Evolutionary conservation across 495 filamentous ascomycete genomes (phyloP).

Genomic region (Penicillium antarcticum): DNA sequence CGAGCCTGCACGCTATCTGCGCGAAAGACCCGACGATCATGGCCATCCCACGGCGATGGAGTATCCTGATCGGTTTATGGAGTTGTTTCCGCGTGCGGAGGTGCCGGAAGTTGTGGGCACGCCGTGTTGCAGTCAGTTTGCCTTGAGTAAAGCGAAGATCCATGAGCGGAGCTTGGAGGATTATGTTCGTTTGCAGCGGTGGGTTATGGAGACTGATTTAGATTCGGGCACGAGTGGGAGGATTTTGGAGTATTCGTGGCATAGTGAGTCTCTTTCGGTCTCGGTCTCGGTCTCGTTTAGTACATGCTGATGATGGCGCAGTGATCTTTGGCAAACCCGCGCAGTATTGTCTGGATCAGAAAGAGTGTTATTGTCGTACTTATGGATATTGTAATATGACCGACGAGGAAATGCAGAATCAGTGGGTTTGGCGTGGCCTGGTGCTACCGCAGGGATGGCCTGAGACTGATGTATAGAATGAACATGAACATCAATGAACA

Average conservation of each 20-base stretch:
- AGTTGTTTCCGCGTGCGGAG: constrained; percentile 36
- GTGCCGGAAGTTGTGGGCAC: constrained; percentile 32
- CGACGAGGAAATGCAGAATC: constrained; percentile 12
- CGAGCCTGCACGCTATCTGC: constrained; percentile 23
- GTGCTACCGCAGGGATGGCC: constrained; percentile 19
- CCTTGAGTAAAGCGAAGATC: constrained; percentile 51
- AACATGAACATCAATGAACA: not conserved
- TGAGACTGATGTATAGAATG: not conserved
- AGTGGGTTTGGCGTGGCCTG: constrained; percentile 25
- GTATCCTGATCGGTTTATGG: constrained; percentile 27
- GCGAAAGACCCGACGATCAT: constrained; percentile 18
- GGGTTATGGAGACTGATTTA: constrained; percentile 57
- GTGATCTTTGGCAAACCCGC: constrained; percentile 24
- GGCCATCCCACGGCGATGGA: constrained; percentile 17
- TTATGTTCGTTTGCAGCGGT: constrained; percentile 53
- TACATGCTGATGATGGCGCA: not conserved
- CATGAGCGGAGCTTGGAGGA: constrained; percentile 38
- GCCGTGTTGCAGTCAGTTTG: constrained; percentile 70
- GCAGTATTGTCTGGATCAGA: constrained; percentile 31
- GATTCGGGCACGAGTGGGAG: constrained; percentile 53
- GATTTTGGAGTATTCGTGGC: constrained; percentile 70
- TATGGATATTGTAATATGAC: constrained; percentile 34
- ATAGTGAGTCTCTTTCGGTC: constrained; percentile 41
- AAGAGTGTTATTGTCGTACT: constrained; percentile 39
- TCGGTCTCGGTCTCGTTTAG: not conserved